Evolutionary conservation across 2,329 filamentous ascomycete genomes (phyloP).

Genomic region (Cryphonectria japonica): DNA sequence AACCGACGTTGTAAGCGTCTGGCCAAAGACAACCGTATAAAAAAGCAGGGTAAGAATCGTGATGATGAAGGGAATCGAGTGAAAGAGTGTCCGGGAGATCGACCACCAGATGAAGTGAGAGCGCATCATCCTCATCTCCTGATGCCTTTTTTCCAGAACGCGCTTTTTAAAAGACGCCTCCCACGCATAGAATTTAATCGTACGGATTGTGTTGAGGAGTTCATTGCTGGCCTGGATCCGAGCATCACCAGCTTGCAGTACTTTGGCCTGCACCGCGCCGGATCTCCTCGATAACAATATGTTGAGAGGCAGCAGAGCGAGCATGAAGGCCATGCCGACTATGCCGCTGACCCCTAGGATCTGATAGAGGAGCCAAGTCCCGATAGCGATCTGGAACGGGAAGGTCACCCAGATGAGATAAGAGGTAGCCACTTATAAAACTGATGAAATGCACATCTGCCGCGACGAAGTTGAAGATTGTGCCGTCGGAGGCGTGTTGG

Average conservation of each 20-base stretch:
- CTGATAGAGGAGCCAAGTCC: not conserved
- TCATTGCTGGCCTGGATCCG: not conserved
- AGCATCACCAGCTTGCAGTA: not conserved
- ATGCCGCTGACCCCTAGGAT: not conserved
- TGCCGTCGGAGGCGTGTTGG: not conserved
- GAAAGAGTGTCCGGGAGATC: constrained; percentile 68
- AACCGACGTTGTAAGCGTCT: constrained; percentile 65
- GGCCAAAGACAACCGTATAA: constrained; percentile 68
- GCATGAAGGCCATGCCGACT: not conserved
- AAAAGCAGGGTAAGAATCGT: constrained; percentile 70
- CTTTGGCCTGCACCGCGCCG: not conserved
- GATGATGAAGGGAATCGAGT: constrained; percentile 65
- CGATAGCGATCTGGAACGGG: not conserved
- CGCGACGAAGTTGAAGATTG: not conserved
- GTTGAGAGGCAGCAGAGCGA: not conserved
- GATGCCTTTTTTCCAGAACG: constrained; percentile 65
- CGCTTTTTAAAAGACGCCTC: constrained; percentile 67
- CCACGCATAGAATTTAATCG: constrained; percentile 60
- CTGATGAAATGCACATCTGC: not conserved
- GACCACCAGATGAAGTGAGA: constrained; percentile 70
- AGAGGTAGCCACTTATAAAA: not conserved
- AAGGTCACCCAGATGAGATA: not conserved
- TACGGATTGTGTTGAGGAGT: not conserved
- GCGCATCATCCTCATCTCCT: constrained; percentile 62
- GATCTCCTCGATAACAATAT: not conserved